These are phyloP conservation scores for Peronospora tabacina DNA, from an alignment of 352 stramenopile species.

Conservation along the genomic window DNA sequence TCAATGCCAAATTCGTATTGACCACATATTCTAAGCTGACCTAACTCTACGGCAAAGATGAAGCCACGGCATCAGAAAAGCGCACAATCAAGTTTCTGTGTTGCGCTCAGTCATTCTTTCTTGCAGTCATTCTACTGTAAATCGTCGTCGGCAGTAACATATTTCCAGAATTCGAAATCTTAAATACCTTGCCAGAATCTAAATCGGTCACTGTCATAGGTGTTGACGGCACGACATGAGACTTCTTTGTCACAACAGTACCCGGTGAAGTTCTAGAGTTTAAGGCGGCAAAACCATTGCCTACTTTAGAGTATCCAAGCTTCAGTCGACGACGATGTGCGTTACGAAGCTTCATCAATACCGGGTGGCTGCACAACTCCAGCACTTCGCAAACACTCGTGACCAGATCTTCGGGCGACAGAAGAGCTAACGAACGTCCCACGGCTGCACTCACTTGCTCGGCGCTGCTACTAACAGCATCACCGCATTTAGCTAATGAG, in stretches of 20 bases:
- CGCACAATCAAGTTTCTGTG: background rate
- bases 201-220: slow-evolving; percentile 62
- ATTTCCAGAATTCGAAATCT: slow-evolving; percentile 51
- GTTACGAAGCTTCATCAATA: slow-evolving; percentile 74
- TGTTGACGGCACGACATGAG: background rate
- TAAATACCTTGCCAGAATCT: slow-evolving; percentile 64
- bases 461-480: slow-evolving; percentile 30
- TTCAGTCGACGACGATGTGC: slow-evolving; percentile 57
- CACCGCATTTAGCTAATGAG: slow-evolving; percentile 21
- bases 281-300: slow-evolving; percentile 16
- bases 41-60: background rate
- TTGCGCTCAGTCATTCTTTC: background rate
- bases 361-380: slow-evolving; percentile 61
- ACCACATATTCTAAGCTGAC: background rate
- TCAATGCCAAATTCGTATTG: background rate
- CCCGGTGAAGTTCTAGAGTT: slow-evolving; percentile 3
- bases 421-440: slow-evolving; percentile 36
- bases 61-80: background rate
- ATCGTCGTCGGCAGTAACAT: slow-evolving; percentile 38
- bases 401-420: slow-evolving; percentile 54
- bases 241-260: slow-evolving; percentile 5
- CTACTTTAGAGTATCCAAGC: slow-evolving; percentile 33
- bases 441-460: slow-evolving; percentile 65
- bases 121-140: slow-evolving; percentile 3
- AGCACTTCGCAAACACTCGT: slow-evolving; percentile 78